phyloP scores from a whole-genome alignment of 495 filamentous ascomycete species.

The Aspergillus sclerotioniger region DNA sequence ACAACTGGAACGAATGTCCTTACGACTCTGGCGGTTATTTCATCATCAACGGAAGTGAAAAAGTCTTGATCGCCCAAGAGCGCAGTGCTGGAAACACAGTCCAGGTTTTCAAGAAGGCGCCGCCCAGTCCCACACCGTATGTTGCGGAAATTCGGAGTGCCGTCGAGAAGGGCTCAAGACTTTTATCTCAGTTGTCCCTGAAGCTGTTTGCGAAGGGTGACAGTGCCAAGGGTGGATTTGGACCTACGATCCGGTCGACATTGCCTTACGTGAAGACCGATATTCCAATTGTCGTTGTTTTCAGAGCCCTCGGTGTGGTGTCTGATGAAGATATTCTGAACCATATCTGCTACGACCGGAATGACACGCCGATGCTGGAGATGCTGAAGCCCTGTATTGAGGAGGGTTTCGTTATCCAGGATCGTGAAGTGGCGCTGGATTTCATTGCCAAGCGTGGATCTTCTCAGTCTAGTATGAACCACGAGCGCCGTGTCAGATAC shows the following conservation, averaged over 20 bases:
- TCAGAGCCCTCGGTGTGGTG: conserved; percentile 91
- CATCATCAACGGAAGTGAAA: conserved; percentile 99
- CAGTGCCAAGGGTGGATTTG: conserved; percentile 70
- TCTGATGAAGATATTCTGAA: conserved; percentile 98
- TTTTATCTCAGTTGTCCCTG: conserved; percentile 86
- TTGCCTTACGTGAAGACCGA: conserved; percentile 92
- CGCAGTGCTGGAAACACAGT: conserved; percentile 97
- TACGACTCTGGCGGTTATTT: conserved; percentile 99
- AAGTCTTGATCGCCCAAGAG: conserved; percentile 97
- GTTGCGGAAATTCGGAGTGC: conserved; percentile 95
- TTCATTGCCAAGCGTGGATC: conserved; percentile 92
- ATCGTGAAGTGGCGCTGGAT: conserved; percentile 91
- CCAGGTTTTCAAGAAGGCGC: conserved; percentile 96
- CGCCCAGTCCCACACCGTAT: conserved; percentile 81
- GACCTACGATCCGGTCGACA: conserved; percentile 82
- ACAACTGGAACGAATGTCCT: conserved; percentile 88
- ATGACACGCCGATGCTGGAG: conserved; percentile 95
- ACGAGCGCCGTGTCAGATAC: conserved; percentile 84
- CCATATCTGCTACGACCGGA: conserved; percentile 93
- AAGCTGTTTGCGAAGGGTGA: conserved; percentile 86
- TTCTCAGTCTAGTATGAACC: conserved; percentile 64
- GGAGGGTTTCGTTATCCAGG: conserved; percentile 93
- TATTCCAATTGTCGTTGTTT: conserved; percentile 90
- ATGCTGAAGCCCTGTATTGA: conserved; percentile 96
- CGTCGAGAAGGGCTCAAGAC: conserved; percentile 89